Evolutionary conservation across 768 basidiomycete species (phyloP).

Genomic region (Candolleomyces eurysporus): DNA sequence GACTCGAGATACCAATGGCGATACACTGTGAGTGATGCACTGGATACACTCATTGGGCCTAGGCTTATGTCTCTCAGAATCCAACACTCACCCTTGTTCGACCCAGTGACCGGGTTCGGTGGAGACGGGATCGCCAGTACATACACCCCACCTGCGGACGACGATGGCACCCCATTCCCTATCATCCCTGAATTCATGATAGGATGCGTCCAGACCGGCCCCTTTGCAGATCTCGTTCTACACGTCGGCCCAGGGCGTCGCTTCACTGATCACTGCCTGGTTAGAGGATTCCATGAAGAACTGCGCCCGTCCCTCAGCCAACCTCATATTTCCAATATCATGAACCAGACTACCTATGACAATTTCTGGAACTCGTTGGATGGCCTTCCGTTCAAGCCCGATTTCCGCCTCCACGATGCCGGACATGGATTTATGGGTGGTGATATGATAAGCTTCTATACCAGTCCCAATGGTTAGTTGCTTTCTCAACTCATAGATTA

Average conservation of each 20-base stretch:
- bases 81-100: slow-evolving; percentile 1
- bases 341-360: slow-evolving; percentile 4
- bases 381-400: not conserved
- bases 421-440: slow-evolving; percentile 5
- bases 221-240: not conserved
- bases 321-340: not conserved
- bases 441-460: slow-evolving; percentile 2
- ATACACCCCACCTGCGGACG: not conserved
- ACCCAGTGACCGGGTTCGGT: slow-evolving; percentile 5
- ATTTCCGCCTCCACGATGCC: not conserved
- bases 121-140: slow-evolving; percentile 1
- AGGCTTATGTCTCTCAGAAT: not conserved
- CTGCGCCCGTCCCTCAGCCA: not conserved
- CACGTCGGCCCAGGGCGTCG: not conserved
- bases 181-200: not conserved
- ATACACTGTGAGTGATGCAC: not conserved
- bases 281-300: not conserved
- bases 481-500: not conserved
- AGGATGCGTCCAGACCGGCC: slow-evolving; percentile 4
- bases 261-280: slow-evolving; percentile 4
- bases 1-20: slow-evolving; percentile 3
- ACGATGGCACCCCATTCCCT: not conserved
- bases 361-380: slow-evolving; percentile 4
- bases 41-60: not conserved
- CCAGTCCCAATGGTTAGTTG: slow-evolving; percentile 5